phyloP scores from a whole-genome alignment of 345 rosid genomes.

The Eutrema heterophyllum region DNA sequence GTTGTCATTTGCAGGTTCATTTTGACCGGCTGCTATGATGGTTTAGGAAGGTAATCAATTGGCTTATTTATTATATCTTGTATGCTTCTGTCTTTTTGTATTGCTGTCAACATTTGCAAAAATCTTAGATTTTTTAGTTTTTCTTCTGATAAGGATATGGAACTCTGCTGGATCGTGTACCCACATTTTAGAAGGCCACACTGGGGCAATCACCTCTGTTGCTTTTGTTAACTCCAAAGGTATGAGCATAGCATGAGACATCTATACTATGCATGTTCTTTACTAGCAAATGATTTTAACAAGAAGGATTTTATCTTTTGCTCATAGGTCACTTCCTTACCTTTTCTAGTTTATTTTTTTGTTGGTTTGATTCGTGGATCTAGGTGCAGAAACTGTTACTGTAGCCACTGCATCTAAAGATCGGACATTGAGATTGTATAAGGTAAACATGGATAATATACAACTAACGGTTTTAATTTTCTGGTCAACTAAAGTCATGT shows the following conservation, averaged over 20 bases:
- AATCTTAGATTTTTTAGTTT: neutral
- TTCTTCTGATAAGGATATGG: constrained; percentile 56
- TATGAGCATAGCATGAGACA: constrained; percentile 24
- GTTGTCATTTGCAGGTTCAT: constrained; percentile 62
- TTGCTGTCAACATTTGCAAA: constrained; percentile 8
- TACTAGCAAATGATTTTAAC: neutral
- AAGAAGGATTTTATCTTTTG: neutral
- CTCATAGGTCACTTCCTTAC: neutral
- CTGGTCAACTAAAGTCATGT: constrained; percentile 7
- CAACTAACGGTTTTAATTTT: neutral
- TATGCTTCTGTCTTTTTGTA: neutral
- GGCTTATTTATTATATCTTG: neutral
- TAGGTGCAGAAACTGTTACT: constrained; percentile 46
- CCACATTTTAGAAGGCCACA: constrained; percentile 81
- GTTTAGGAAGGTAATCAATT: constrained; percentile 60
- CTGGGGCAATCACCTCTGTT: constrained; percentile 68
- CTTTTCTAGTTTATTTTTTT: neutral
- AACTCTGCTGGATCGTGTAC: constrained; percentile 66
- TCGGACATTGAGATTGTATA: constrained; percentile 82
- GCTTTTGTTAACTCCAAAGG: constrained; percentile 51
- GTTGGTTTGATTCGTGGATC: constrained; percentile 6
- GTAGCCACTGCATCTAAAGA: constrained; percentile 94
- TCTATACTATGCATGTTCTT: neutral
- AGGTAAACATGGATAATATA: constrained; percentile 48
- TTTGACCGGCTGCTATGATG: constrained; percentile 84